Conservation (phyloP, 495 filamentous ascomycete species). For the Podospora appendiculata region DNA sequence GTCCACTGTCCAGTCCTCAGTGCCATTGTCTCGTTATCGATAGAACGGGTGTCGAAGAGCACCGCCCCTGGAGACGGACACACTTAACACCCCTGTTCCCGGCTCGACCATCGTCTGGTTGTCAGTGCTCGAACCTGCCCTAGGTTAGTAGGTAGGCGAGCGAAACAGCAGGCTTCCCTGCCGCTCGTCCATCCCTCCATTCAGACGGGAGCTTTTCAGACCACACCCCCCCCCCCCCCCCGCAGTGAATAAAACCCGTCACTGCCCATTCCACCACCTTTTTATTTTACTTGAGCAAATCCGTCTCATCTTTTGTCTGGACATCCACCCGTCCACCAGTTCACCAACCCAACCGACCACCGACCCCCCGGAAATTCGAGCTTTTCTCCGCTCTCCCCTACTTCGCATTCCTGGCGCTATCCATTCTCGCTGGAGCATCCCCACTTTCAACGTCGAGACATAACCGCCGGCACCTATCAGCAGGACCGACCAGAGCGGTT, state of each 20-base stretch:
- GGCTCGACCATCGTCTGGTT: slow-evolving; percentile 5
- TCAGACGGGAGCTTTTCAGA: slow-evolving; percentile 15
- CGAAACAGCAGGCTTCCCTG: slow-evolving; percentile 17
- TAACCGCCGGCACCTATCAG: neutral
- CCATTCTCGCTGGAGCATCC: neutral
- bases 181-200: slow-evolving; percentile 15
- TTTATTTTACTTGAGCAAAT: slow-evolving; percentile 17
- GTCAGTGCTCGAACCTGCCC: slow-evolving; percentile 1
- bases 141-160: slow-evolving; percentile 2
- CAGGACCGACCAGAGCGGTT: too few relatives aligned
- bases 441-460: neutral
- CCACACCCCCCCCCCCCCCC: slow-evolving; percentile 17
- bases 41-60: neutral
- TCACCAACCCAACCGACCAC: slow-evolving; percentile 2
- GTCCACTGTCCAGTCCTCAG: neutral
- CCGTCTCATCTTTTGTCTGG: slow-evolving; percentile 12
- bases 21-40: slow-evolving; percentile 6
- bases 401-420: neutral
- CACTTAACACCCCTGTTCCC: slow-evolving; percentile 5
- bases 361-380: slow-evolving; percentile 1
- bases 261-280: slow-evolving; percentile 23
- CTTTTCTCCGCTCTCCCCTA: neutral
- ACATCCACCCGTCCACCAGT: slow-evolving; percentile 12
- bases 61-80: slow-evolving; percentile 1
- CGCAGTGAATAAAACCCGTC: slow-evolving; percentile 31